Evolutionary conservation across 2,329 filamentous ascomycete genomes (phyloP).

Genomic region (Chrysoporthe puriensis): DNA sequence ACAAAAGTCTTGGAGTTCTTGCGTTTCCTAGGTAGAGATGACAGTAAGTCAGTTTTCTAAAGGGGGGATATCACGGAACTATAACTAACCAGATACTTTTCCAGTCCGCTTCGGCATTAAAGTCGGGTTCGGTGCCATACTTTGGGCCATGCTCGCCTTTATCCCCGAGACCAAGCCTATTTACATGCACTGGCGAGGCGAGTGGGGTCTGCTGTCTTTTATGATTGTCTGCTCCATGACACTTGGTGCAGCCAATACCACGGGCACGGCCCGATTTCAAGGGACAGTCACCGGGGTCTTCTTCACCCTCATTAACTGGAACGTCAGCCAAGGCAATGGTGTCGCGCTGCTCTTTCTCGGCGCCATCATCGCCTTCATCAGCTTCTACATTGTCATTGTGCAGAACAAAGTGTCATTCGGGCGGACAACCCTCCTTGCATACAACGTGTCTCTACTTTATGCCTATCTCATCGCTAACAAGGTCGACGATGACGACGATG

Average conservation of each 20-base stretch:
- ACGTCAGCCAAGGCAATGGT: conserved; percentile 73
- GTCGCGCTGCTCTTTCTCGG: conserved; percentile 79
- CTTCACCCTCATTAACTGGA: conserved; percentile 78
- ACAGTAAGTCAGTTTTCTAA: conserved; percentile 43
- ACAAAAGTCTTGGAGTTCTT: conserved; percentile 50
- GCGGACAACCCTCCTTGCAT: conserved; percentile 91
- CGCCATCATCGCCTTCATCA: conserved; percentile 78
- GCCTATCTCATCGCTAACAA: conserved; percentile 85
- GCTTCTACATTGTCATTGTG: conserved; percentile 88
- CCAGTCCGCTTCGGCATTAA: conserved; percentile 80
- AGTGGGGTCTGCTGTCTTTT: conserved; percentile 95
- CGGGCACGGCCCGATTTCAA: conserved; percentile 81
- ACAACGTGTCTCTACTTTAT: conserved; percentile 93
- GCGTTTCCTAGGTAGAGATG: conserved; percentile 56
- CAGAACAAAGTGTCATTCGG: conserved; percentile 86
- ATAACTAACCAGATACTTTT: conserved; percentile 31
- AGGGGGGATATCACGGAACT: too few relatives aligned
- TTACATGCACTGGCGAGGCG: conserved; percentile 88
- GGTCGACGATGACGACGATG: conserved; percentile 81
- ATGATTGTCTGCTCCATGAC: conserved; percentile 99
- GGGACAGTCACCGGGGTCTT: conserved; percentile 83
- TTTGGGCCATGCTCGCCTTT: conserved; percentile 91
- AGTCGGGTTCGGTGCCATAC: conserved; percentile 84
- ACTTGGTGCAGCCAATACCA: conserved; percentile 93
- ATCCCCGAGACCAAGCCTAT: conserved; percentile 75